Base-by-base conservation (phyloP, 140 eudicot species). In the Ambrosia hybrid region DNA sequence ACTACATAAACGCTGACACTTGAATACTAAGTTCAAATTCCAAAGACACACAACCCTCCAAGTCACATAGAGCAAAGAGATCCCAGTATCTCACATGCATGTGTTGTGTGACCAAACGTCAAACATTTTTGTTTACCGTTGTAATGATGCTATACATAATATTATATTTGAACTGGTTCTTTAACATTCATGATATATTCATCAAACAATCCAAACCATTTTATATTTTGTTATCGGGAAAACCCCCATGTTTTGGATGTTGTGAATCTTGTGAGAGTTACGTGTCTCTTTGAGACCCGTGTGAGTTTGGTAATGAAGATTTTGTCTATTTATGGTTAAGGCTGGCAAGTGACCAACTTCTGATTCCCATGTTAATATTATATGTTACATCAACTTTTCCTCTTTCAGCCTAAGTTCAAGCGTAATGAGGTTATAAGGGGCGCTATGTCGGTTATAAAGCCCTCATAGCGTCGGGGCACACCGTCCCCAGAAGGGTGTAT, bases 331-430 rank as follows among this genome's bases (percentile, higher is more conserved):
- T 63, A 62, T 73, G 72, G 53, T 51, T 14, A 64, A 73, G 37
- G 78, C 71, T 63, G 78, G 33, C 53, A 33, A 63, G 63, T 64
- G 39, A 73, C 72, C 43, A 17, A 61, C 13, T 52, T 73, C 63
- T 61, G 51, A 62, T 73, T 61, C 62, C 62, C 60, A 73, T 73
- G 68, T 72, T 21, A 21, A 21, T 45, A 58, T 13, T 7, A 60
- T 48, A 72, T 12, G 30, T 21, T 21, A 21, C 30, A 21, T 21
- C 30, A 21, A 21, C 30, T 21, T 21, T n/a, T n/a, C 30, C 30
- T 21, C 30, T 21, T 21, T 21, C 30, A 21, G 30, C 30, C 30
- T 21, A 21, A 21, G 30, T 21, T 21, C 30, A 21, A 21, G 30
- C 1, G 30, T 21, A 21, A 1, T 21, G 30, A 21, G 30, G 30